phyloP scores from a whole-genome alignment of 371 early-diverging fungal species.

The Rhizopus sp. region DNA sequence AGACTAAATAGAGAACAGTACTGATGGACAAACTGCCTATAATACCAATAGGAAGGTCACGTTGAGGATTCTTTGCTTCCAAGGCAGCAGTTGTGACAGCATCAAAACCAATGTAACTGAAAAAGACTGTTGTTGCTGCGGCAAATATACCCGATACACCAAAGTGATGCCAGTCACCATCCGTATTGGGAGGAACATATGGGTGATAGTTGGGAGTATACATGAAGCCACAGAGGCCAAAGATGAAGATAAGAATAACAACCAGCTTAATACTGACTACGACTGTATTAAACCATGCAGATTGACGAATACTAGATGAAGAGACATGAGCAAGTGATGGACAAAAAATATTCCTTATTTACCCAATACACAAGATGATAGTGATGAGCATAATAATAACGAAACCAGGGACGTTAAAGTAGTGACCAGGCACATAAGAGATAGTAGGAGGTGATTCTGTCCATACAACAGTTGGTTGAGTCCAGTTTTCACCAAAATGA shows the following conservation, averaged over 20 bases:
- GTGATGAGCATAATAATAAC: slow-evolving; percentile 65
- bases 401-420: slow-evolving; percentile 78
- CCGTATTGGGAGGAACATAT: slow-evolving; percentile 71
- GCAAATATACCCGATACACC: slow-evolving; percentile 76
- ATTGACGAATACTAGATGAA: slow-evolving; percentile 57
- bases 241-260: slow-evolving; percentile 80
- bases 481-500: slow-evolving; percentile 50
- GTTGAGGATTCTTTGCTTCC: slow-evolving; percentile 81
- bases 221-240: slow-evolving; percentile 65
- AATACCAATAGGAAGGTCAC: slow-evolving; percentile 89
- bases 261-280: slow-evolving; percentile 76
- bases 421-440: slow-evolving; percentile 45
- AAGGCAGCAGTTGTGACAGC: slow-evolving; percentile 86
- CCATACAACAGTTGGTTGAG: slow-evolving; percentile 68
- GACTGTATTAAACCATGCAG: slow-evolving; percentile 69
- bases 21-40: slow-evolving; percentile 75
- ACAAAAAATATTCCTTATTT: slow-evolving; percentile 4
- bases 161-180: slow-evolving; percentile 56
- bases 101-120: slow-evolving; percentile 91
- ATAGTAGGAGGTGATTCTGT: slow-evolving; percentile 42
- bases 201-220: slow-evolving; percentile 73
- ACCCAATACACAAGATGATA: slow-evolving; percentile 63
- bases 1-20: slow-evolving; percentile 79
- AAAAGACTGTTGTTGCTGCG: slow-evolving; percentile 83
- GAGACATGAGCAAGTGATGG: background rate